Percentiles rank a stretch among this genome's conserved stretches.
Evolutionary conservation across 768 basidiomycete species (phyloP).

Genomic region (Hygrocybe coccinea): DNA sequence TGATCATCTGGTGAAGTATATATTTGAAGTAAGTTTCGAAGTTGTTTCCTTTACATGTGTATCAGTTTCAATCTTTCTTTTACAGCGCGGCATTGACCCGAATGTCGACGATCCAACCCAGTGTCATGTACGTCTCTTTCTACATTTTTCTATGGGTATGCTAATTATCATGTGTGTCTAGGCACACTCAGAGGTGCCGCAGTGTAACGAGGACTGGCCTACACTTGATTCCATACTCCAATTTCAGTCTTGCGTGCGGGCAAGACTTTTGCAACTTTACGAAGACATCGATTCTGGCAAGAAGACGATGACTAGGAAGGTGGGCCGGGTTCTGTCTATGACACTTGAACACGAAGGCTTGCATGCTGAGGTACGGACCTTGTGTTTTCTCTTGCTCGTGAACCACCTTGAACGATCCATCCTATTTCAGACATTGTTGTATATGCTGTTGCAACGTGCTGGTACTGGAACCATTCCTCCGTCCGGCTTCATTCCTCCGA

Average conservation of each 20-base stretch:
- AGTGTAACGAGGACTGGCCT: slow-evolving; percentile 83
- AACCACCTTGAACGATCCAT: not conserved
- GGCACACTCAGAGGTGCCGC: slow-evolving; percentile 87
- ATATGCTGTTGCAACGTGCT: slow-evolving; percentile 86
- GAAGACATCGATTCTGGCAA: slow-evolving; percentile 54
- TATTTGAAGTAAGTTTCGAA: slow-evolving; percentile 58
- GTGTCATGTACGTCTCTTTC: slow-evolving; percentile 61
- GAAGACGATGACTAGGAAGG: slow-evolving; percentile 53
- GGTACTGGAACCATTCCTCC: slow-evolving; percentile 79
- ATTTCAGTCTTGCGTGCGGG: slow-evolving; percentile 74
- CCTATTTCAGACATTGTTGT: slow-evolving; percentile 62
- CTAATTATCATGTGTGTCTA: slow-evolving; percentile 26
- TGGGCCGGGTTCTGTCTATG: slow-evolving; percentile 84
- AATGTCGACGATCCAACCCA: slow-evolving; percentile 84
- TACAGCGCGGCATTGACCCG: slow-evolving; percentile 91
- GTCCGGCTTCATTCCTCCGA: slow-evolving; percentile 63
- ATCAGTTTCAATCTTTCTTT: slow-evolving; percentile 13
- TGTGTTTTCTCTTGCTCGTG: not conserved
- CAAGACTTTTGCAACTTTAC: slow-evolving; percentile 69
- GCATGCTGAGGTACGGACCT: slow-evolving; percentile 63
- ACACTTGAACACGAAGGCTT: slow-evolving; percentile 86
- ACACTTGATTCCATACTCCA: slow-evolving; percentile 58
- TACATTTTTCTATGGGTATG: not conserved
- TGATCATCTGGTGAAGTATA: slow-evolving; percentile 41
- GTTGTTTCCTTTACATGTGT: not conserved